Percentiles rank a stretch among this genome's conserved stretches.
Conservation (phyloP, 371 early-diverging fungal genomes). For the Agmasoma carcini region DNA sequence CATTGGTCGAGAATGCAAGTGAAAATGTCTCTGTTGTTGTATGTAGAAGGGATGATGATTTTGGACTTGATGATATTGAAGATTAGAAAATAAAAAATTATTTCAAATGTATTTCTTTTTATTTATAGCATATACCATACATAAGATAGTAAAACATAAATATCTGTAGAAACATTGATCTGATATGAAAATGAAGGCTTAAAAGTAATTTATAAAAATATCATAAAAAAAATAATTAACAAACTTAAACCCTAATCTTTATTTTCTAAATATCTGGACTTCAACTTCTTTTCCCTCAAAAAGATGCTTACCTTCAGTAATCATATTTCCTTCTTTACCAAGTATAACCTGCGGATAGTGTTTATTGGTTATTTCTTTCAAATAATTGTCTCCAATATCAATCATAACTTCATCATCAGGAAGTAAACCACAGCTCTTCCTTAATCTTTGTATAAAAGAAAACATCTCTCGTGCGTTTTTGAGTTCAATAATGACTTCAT, state of each 20-base stretch:
- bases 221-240: too few relatives aligned
- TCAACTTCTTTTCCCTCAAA: conserved; percentile 1
- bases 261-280: conserved; percentile 7
- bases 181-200: too few relatives aligned
- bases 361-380: conserved; percentile 1
- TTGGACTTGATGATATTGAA: too few relatives aligned
- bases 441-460: conserved; percentile 84
- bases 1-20: too few relatives aligned
- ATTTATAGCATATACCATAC: too few relatives aligned
- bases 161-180: too few relatives aligned
- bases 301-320: conserved; percentile 9
- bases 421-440: conserved; percentile 64
- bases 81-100: too few relatives aligned
- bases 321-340: conserved; percentile 20
- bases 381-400: conserved; percentile 6
- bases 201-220: too few relatives aligned
- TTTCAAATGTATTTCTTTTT: too few relatives aligned
- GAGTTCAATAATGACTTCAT: conserved; percentile 69
- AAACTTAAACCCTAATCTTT: not conserved
- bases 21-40: too few relatives aligned
- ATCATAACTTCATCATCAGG: conserved; percentile 37
- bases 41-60: too few relatives aligned
- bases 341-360: conserved; percentile 24
- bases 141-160: too few relatives aligned
- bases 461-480: conserved; percentile 85